Evolutionary conservation across 2,329 filamentous ascomycete species (phyloP).

Genomic region (Colletotrichum karsti): DNA sequence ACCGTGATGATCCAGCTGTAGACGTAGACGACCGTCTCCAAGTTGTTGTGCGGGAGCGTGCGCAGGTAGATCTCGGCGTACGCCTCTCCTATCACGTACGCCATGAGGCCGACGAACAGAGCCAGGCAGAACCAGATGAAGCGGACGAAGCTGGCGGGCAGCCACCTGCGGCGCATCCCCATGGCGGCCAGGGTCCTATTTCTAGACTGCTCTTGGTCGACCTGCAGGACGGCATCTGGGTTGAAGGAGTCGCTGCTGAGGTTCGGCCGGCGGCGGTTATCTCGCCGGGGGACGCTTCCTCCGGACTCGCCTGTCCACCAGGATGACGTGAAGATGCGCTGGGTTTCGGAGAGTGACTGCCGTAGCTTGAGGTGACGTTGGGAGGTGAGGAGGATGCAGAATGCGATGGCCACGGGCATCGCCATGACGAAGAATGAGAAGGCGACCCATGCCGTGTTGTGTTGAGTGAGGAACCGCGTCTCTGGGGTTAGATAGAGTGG

Average conservation of each 20-base stretch:
- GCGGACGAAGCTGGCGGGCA: slow-evolving; percentile 72
- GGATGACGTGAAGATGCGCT: slow-evolving; percentile 71
- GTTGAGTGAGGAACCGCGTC: slow-evolving; percentile 61
- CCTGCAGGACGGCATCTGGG: slow-evolving; percentile 38
- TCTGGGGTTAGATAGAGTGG: slow-evolving; percentile 66
- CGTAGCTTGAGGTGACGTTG: slow-evolving; percentile 70
- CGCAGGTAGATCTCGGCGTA: slow-evolving; percentile 75
- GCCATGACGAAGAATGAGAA: slow-evolving; percentile 78
- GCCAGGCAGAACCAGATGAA: slow-evolving; percentile 77
- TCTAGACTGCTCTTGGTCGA: slow-evolving; percentile 27
- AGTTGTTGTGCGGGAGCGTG: slow-evolving; percentile 71
- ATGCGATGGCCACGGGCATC: slow-evolving; percentile 72
- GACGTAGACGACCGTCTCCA: slow-evolving; percentile 74
- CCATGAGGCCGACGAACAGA: slow-evolving; percentile 68
- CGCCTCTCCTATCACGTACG: slow-evolving; percentile 73
- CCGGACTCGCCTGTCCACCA: slow-evolving; percentile 71
- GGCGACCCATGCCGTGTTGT: slow-evolving; percentile 75
- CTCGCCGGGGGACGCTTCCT: slow-evolving; percentile 49
- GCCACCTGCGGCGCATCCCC: slow-evolving; percentile 61
- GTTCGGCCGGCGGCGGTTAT: slow-evolving; percentile 48
- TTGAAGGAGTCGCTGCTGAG: slow-evolving; percentile 47
- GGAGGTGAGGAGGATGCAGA: slow-evolving; percentile 69
- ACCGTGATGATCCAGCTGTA: slow-evolving; percentile 76
- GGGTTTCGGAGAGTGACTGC: slow-evolving; percentile 70
- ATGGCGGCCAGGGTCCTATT: slow-evolving; percentile 39